phyloP scores from a whole-genome alignment of 2,329 filamentous ascomycete species.

The Xylariaceae sp. region DNA sequence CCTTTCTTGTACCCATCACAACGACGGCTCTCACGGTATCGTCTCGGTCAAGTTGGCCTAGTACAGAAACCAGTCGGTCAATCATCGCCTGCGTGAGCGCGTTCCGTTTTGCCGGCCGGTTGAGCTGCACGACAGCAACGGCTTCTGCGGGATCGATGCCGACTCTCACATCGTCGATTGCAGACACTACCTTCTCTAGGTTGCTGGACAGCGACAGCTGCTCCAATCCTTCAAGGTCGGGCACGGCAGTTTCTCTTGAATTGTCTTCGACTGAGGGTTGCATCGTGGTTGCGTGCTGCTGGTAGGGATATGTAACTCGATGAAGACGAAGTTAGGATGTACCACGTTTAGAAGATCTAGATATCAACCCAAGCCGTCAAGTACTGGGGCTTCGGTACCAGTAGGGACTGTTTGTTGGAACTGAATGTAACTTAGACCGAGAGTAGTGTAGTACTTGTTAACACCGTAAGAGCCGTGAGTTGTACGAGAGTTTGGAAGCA shows the following conservation, averaged over 20 bases:
- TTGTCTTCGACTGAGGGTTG: constrained; percentile 4
- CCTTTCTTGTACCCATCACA: constrained; percentile 44
- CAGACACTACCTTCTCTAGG: constrained; percentile 4
- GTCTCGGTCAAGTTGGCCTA: constrained; percentile 38
- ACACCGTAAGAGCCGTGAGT: too few relatives aligned
- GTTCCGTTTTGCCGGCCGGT: constrained; percentile 63
- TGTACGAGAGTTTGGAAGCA: too few relatives aligned
- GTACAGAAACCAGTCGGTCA: constrained; percentile 44
- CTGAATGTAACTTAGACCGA: too few relatives aligned
- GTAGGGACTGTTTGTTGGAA: too few relatives aligned
- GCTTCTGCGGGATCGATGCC: constrained; percentile 45
- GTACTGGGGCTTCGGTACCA: too few relatives aligned
- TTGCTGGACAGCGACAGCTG: constrained; percentile 2
- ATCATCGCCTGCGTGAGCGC: constrained; percentile 61
- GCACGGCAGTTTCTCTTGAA: background rate
- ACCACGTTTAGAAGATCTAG: background rate
- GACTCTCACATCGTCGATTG: constrained; percentile 32
- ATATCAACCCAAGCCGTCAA: too few relatives aligned
- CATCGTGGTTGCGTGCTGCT: constrained; percentile 9
- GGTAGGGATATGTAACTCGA: background rate
- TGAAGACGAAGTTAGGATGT: background rate
- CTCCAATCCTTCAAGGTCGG: constrained; percentile 25
- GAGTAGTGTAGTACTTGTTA: too few relatives aligned
- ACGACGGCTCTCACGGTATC: constrained; percentile 44
- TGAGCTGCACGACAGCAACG: constrained; percentile 50